A percentile compares a stretch with the other conserved stretches of the same genome.
Conservation (phyloP, 139 green algal species). For the Tetradesmus lagerheimii region DNA sequence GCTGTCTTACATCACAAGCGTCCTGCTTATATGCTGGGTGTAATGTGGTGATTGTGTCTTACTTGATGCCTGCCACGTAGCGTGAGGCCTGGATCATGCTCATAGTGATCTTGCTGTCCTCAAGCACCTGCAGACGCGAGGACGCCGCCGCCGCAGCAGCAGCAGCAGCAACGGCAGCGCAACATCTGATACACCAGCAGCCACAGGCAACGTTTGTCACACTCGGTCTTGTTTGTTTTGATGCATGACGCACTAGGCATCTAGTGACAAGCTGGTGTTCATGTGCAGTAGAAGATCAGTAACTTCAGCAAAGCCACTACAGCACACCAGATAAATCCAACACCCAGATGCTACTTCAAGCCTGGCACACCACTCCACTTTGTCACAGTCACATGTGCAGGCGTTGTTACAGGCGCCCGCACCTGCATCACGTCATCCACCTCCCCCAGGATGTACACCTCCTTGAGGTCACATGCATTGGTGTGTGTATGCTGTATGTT, state of each 20-base stretch:
- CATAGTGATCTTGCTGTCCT: slow-evolving; percentile 86
- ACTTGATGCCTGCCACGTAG: slow-evolving; percentile 66
- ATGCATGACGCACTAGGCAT: too few species aligned
- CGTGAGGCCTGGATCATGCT: slow-evolving; percentile 75
- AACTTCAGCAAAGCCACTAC: too few species aligned
- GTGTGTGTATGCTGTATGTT: too few species aligned
- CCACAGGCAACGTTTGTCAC: too few species aligned
- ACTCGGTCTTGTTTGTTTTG: too few species aligned
- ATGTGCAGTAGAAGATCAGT: too few species aligned
- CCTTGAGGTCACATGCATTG: slow-evolving; percentile 72
- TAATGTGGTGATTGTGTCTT: neutral
- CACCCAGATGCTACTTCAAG: too few species aligned
- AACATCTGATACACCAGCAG: neutral
- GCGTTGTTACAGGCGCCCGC: neutral
- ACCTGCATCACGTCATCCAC: slow-evolving; percentile 75
- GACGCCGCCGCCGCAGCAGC: too few species aligned
- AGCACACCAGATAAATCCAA: too few species aligned
- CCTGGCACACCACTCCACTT: too few species aligned
- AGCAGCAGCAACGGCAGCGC: neutral
- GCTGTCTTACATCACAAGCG: neutral
- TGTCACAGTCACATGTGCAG: too few species aligned
- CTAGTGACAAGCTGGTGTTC: too few species aligned
- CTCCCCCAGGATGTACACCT: slow-evolving; percentile 80
- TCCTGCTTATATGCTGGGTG: neutral
- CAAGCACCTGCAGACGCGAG: slow-evolving; percentile 66